Conservation (phyloP, 495 filamentous ascomycete genomes). For the Penicillium nucicola region DNA sequence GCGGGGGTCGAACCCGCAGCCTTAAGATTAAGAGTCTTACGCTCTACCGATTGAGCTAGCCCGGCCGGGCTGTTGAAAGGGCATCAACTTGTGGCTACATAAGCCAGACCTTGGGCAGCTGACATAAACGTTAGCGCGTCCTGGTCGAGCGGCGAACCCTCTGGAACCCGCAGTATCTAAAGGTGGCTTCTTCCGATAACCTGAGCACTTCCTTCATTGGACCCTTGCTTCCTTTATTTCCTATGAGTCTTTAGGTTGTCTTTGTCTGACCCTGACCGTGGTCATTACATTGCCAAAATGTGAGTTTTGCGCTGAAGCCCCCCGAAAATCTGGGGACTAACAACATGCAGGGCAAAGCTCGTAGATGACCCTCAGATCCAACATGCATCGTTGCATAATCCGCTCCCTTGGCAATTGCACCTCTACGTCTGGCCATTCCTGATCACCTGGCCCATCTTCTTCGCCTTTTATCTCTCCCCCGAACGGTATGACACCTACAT, state of each 20-base stretch:
- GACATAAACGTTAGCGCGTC: slow-evolving; percentile 14
- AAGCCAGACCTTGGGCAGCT: not conserved
- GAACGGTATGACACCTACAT: slow-evolving; percentile 89
- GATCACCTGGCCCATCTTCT: slow-evolving; percentile 86
- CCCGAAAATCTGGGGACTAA: slow-evolving; percentile 15
- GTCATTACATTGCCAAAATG: slow-evolving; percentile 39
- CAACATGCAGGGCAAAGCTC: slow-evolving; percentile 61
- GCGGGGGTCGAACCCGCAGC: slow-evolving; percentile 58
- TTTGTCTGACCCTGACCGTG: slow-evolving; percentile 31
- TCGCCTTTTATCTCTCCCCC: slow-evolving; percentile 76
- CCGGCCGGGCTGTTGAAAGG: slow-evolving; percentile 24
- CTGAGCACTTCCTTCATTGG: slow-evolving; percentile 11
- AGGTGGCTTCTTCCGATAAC: slow-evolving; percentile 42
- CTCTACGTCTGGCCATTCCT: slow-evolving; percentile 90
- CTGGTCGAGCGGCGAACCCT: slow-evolving; percentile 36
- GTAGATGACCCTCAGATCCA: slow-evolving; percentile 89
- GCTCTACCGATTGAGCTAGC: slow-evolving; percentile 62
- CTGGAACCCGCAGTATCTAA: slow-evolving; percentile 32
- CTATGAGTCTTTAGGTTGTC: slow-evolving; percentile 30
- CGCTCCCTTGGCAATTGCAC: slow-evolving; percentile 76
- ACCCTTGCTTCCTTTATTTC: slow-evolving; percentile 13
- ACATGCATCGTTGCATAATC: slow-evolving; percentile 81
- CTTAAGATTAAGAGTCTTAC: slow-evolving; percentile 62
- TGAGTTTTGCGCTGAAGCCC: slow-evolving; percentile 15
- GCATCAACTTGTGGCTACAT: not conserved